These are phyloP conservation scores for Carex sylvatica DNA, from an alignment of 202 grass and related monocot genomes.

Conservation along the genomic window DNA sequence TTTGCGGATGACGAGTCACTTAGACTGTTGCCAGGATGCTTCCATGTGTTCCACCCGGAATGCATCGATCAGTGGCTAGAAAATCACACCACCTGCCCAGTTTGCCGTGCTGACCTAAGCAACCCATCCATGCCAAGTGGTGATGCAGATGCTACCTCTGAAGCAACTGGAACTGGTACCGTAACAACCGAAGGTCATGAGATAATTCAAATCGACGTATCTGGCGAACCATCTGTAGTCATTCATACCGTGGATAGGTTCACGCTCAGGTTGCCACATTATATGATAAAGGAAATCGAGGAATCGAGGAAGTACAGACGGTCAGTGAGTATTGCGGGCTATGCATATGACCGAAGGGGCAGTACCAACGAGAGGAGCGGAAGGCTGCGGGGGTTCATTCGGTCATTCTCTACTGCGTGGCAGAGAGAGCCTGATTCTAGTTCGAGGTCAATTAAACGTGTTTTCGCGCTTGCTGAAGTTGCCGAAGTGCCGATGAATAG, in stretches of 20 bases:
- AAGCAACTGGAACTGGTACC: neutral
- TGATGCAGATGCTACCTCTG: neutral
- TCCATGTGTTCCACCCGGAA: conserved; percentile 79
- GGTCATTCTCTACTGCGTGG: conserved; percentile 48
- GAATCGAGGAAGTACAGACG: conserved; percentile 48
- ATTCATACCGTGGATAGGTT: conserved; percentile 43
- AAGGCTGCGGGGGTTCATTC: conserved; percentile 37
- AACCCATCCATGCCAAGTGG: neutral
- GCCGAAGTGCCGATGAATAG: neutral
- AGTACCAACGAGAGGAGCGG: conserved; percentile 33
- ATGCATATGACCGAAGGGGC: conserved; percentile 28
- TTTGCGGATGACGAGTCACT: conserved; percentile 85
- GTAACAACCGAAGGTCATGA: neutral
- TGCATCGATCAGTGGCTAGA: conserved; percentile 87
- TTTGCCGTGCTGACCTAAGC: conserved; percentile 68
- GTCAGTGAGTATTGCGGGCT: conserved; percentile 49
- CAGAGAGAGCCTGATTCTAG: conserved; percentile 19
- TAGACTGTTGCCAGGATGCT: conserved; percentile 62
- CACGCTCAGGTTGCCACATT: conserved; percentile 57
- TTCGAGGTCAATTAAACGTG: neutral
- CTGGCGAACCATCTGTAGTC: conserved; percentile 2
- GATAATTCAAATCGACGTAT: neutral
- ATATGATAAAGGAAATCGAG: conserved; percentile 66
- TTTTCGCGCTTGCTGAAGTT: neutral
- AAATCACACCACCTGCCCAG: conserved; percentile 73